Conservation (phyloP, 2,329 filamentous ascomycete species). For the Fusarium sp. region DNA sequence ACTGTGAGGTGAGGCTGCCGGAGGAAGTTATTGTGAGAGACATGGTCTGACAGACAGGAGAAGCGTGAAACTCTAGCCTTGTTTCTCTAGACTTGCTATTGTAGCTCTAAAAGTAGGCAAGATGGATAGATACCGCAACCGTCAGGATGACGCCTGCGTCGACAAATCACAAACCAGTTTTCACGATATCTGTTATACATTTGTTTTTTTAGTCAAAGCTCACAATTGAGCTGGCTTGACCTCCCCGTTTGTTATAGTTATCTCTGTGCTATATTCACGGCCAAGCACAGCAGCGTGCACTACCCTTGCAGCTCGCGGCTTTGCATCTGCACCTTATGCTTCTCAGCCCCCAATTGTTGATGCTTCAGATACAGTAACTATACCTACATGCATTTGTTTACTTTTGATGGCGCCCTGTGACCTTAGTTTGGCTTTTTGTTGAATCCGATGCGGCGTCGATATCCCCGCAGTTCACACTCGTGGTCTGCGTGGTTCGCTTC, state of each 20-base stretch:
- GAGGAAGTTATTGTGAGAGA: constrained; percentile 16
- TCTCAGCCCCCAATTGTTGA: constrained; percentile 22
- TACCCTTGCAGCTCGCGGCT: constrained; percentile 35
- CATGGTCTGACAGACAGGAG: constrained; percentile 15
- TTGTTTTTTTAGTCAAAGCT: constrained; percentile 27
- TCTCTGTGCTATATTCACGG: constrained; percentile 46
- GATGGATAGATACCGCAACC: constrained; percentile 8
- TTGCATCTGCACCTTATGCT: constrained; percentile 19
- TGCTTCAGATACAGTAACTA: constrained; percentile 11
- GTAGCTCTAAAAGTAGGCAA: constrained; percentile 23
- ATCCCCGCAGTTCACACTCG: constrained; percentile 35
- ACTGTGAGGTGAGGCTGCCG: constrained; percentile 59
- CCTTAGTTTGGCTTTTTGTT: constrained; percentile 2
- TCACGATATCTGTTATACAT: constrained; percentile 27
- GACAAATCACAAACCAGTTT: constrained; percentile 40
- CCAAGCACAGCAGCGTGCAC: constrained; percentile 43
- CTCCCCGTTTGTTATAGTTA: constrained; percentile 18
- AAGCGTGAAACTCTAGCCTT: constrained; percentile 25
- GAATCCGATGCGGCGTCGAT: constrained; percentile 15
- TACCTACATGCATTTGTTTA: constrained; percentile 1
- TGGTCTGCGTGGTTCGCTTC: constrained; percentile 33
- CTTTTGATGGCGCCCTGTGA: neutral
- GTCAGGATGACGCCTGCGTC: constrained; percentile 37
- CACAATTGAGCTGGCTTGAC: neutral
- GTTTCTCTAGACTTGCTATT: constrained; percentile 18